Conservation (phyloP, 768 basidiomycete genomes). For the Rhodocollybia butyracea region DNA sequence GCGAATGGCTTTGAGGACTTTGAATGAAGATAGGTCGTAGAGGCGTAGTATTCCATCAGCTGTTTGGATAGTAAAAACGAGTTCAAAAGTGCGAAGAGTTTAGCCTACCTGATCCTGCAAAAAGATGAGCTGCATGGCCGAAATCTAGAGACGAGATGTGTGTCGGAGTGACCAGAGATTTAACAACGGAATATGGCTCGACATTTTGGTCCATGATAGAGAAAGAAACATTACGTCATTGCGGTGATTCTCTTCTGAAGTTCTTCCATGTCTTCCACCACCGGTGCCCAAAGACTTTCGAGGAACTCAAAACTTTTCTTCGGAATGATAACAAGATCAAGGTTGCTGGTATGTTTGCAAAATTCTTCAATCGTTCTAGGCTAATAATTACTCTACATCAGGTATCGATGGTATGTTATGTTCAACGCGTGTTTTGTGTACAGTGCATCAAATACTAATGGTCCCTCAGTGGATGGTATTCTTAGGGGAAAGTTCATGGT, state of each 20-base stretch:
- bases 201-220: not conserved
- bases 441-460: not conserved
- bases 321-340: constrained; percentile 79
- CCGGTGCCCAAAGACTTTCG: constrained; percentile 24
- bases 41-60: constrained; percentile 71
- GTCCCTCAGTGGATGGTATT: constrained; percentile 77
- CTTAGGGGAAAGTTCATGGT: constrained; percentile 95
- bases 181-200: not conserved
- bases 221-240: not conserved
- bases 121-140: constrained; percentile 44
- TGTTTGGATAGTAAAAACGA: no score
- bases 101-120: constrained; percentile 57
- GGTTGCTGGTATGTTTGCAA: constrained; percentile 69
- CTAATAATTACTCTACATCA: constrained; percentile 16
- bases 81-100: no score
- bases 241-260: not conserved
- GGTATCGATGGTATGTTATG: constrained; percentile 70
- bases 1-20: constrained; percentile 61
- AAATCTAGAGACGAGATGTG: constrained; percentile 54
- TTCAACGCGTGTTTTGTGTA: not conserved
- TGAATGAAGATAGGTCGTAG: constrained; percentile 57
- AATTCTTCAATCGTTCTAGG: not conserved
- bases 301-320: constrained; percentile 57
- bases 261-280: not conserved
- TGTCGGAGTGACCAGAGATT: constrained; percentile 38